phyloP scores from a whole-genome alignment of 495 filamentous ascomycete species.

The Tuber microsphaerosporum region DNA sequence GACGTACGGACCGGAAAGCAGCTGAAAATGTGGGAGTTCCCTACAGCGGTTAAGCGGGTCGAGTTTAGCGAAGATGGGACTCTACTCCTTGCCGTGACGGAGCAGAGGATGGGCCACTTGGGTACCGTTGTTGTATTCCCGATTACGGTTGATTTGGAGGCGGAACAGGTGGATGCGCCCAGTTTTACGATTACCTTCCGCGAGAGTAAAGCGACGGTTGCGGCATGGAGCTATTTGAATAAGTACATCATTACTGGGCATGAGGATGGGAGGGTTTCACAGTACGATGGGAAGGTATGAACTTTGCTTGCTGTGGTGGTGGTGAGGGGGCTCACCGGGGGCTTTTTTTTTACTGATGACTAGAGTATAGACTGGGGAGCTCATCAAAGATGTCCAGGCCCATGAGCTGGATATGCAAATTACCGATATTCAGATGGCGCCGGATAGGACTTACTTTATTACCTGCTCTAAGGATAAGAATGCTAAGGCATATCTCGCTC shows the following conservation, averaged over 20 bases:
- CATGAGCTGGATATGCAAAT: constrained; percentile 79
- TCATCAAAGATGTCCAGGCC: constrained; percentile 65
- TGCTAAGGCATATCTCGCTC: constrained; percentile 60
- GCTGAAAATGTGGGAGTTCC: constrained; percentile 94
- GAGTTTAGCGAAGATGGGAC: constrained; percentile 91
- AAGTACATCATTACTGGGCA: constrained; percentile 96
- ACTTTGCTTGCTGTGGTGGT: background rate
- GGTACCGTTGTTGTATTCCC: constrained; percentile 88
- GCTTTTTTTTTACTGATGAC: constrained; percentile 12
- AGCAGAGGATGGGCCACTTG: constrained; percentile 93
- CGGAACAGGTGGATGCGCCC: constrained; percentile 76
- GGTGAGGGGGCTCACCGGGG: background rate
- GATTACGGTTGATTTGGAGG: constrained; percentile 68
- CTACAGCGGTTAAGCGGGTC: constrained; percentile 89
- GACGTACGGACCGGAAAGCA: constrained; percentile 87
- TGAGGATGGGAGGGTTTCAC: constrained; percentile 87
- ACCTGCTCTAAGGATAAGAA: constrained; percentile 97
- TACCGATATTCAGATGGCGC: constrained; percentile 89
- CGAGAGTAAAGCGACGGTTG: constrained; percentile 93
- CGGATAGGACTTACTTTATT: constrained; percentile 93
- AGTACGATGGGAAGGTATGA: constrained; percentile 85
- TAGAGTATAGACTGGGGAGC: constrained; percentile 63
- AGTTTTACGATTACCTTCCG: constrained; percentile 77
- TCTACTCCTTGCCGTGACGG: constrained; percentile 82
- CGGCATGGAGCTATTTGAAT: constrained; percentile 84